A percentile compares a stretch with the other conserved stretches of the same genome.
Conservation (phyloP, 306 rosid species). For the Albizia julibrissin region DNA sequence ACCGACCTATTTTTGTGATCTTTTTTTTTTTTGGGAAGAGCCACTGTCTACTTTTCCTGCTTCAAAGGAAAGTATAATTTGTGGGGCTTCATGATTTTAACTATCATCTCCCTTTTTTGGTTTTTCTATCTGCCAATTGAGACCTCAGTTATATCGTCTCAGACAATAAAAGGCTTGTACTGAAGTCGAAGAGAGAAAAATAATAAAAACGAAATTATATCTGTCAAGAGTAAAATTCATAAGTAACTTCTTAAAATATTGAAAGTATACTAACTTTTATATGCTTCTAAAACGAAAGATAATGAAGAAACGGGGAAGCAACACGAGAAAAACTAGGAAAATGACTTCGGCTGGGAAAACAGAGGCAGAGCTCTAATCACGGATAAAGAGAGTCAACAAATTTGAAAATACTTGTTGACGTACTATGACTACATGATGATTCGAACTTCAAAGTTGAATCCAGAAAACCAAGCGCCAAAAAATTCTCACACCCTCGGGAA, state of each 20-base stretch:
- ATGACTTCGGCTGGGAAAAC: not conserved
- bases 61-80: not conserved
- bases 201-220: not conserved
- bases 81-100: not conserved
- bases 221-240: not conserved
- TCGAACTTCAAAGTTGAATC: not conserved
- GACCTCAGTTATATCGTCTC: not conserved
- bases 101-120: not conserved
- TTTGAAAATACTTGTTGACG: conserved; percentile 31
- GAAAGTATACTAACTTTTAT: not conserved
- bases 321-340: conserved; percentile 29
- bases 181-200: not conserved
- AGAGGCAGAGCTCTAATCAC: not conserved
- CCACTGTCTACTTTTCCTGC: not conserved
- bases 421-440: not conserved
- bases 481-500: not conserved
- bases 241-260: not conserved
- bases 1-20: not conserved
- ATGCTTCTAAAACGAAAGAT: not conserved
- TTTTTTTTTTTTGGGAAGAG: not conserved
- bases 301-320: not conserved
- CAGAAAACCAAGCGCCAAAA: conserved; percentile 15
- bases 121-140: not conserved
- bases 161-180: not conserved
- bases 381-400: conserved; percentile 22